Percentiles rank a stretch among this genome's conserved stretches.
Evolutionary conservation across 352 stramenopile species (phyloP).

Genomic region (Globisporangium spiculum): DNA sequence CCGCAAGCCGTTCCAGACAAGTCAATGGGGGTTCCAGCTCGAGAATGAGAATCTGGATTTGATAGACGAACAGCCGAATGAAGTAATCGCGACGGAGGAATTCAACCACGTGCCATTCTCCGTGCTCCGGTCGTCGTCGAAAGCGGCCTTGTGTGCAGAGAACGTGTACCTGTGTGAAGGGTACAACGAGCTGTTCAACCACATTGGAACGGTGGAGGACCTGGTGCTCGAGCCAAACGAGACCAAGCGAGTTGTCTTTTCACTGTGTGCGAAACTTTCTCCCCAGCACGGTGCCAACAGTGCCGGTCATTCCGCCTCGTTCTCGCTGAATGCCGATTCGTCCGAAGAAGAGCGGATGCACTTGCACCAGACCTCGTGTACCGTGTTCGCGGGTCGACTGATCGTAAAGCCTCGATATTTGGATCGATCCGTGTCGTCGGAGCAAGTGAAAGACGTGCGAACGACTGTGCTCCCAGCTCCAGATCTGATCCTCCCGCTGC

Average conservation of each 20-base stretch:
- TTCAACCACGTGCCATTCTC: slow-evolving; percentile 78
- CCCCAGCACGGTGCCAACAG: slow-evolving; percentile 21
- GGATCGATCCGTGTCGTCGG: slow-evolving; percentile 7
- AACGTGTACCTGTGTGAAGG: slow-evolving; percentile 83
- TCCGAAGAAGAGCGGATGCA: slow-evolving; percentile 84
- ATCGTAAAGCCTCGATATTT: slow-evolving; percentile 46
- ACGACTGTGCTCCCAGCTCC: slow-evolving; percentile 32
- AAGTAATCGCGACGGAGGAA: slow-evolving; percentile 36
- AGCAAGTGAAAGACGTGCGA: slow-evolving; percentile 14
- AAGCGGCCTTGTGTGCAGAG: slow-evolving; percentile 62
- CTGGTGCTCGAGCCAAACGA: slow-evolving; percentile 63
- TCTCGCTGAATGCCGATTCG: slow-evolving; percentile 46
- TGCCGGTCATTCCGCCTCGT: slow-evolving; percentile 9
- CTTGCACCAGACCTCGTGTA: slow-evolving; percentile 81
- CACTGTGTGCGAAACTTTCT: slow-evolving; percentile 62
- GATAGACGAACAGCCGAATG: slow-evolving; percentile 36
- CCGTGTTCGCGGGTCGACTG: slow-evolving; percentile 63
- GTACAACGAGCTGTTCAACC: slow-evolving; percentile 90
- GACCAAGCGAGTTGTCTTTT: slow-evolving; percentile 71
- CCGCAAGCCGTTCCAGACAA: slow-evolving; percentile 79
- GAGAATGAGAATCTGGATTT: slow-evolving; percentile 86
- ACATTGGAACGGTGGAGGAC: slow-evolving; percentile 68
- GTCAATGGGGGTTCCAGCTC: slow-evolving; percentile 78
- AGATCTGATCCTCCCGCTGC: slow-evolving; percentile 74
- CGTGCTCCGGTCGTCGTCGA: slow-evolving; percentile 65